Percentiles rank a stretch among this genome's conserved stretches.
Evolutionary conservation across 768 basidiomycete species (phyloP).

Genomic region (Russula vinacea): DNA sequence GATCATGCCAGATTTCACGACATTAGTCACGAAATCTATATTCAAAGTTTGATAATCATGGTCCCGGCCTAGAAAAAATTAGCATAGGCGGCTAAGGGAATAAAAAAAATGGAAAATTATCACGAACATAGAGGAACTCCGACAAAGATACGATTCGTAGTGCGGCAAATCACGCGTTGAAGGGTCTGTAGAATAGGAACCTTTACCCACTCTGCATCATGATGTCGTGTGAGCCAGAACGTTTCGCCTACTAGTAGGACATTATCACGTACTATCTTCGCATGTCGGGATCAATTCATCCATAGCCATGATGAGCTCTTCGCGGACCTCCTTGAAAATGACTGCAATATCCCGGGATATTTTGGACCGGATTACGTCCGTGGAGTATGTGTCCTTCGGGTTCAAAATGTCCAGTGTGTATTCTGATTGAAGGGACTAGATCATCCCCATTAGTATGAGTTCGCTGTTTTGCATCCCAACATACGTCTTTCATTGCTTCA

Average conservation of each 20-base stretch:
- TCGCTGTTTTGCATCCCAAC: neutral
- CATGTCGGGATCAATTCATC: neutral
- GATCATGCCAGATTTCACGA: conserved; percentile 36
- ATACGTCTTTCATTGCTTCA: neutral
- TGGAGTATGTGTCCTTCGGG: neutral
- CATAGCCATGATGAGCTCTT: neutral
- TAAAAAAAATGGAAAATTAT: neutral
- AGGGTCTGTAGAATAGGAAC: conserved; percentile 31
- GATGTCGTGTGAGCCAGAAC: neutral
- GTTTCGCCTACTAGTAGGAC: no score
- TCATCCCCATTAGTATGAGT: neutral
- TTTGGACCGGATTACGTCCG: neutral
- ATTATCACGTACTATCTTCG: neutral
- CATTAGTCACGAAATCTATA: conserved; percentile 37
- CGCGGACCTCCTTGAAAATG: neutral
- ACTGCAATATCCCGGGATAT: neutral
- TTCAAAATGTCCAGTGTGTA: neutral
- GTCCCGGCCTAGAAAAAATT: conserved; percentile 40
- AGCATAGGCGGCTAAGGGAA: neutral
- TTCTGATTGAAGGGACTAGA: neutral
- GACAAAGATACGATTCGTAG: conserved; percentile 38
- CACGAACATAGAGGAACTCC: conserved; percentile 43
- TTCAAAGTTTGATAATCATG: conserved; percentile 37
- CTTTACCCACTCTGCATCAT: conserved; percentile 41
- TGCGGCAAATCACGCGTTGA: conserved; percentile 41